Conservation (phyloP, 805 yeast species). For the Maudiozyma turicensis region DNA sequence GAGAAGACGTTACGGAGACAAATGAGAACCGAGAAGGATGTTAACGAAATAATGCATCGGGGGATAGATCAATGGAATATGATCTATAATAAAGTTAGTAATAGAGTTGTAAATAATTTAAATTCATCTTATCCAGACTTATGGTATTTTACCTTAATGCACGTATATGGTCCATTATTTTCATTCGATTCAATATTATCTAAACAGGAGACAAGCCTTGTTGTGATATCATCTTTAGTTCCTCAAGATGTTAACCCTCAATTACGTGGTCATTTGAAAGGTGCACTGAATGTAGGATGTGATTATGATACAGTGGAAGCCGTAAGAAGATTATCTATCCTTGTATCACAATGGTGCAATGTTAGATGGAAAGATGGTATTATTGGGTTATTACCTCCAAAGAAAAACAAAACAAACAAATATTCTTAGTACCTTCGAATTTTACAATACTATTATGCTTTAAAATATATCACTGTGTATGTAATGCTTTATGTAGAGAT, state of each 20-base stretch:
- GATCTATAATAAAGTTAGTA: constrained; percentile 67
- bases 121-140: constrained; percentile 74
- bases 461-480: too few species aligned
- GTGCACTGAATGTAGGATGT: constrained; percentile 75
- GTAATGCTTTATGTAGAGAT: too few species aligned
- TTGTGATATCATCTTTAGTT: constrained; percentile 67
- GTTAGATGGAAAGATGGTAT: constrained; percentile 41
- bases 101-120: constrained; percentile 59
- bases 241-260: constrained; percentile 95
- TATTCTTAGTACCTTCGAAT: background rate
- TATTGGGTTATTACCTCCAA: constrained; percentile 18
- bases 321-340: constrained; percentile 51
- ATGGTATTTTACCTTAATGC: constrained; percentile 59
- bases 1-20: constrained; percentile 6
- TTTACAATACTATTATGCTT: too few species aligned
- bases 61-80: constrained; percentile 65
- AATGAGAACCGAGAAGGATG: constrained; percentile 5
- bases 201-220: constrained; percentile 64
- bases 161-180: constrained; percentile 70
- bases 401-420: constrained; percentile 1
- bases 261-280: constrained; percentile 79
- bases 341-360: constrained; percentile 67
- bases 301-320: constrained; percentile 51
- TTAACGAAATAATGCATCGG: constrained; percentile 20
- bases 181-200: constrained; percentile 54